phyloP scores from a whole-genome alignment of 2,329 filamentous ascomycete genomes.

The Botrytis medusae region DNA sequence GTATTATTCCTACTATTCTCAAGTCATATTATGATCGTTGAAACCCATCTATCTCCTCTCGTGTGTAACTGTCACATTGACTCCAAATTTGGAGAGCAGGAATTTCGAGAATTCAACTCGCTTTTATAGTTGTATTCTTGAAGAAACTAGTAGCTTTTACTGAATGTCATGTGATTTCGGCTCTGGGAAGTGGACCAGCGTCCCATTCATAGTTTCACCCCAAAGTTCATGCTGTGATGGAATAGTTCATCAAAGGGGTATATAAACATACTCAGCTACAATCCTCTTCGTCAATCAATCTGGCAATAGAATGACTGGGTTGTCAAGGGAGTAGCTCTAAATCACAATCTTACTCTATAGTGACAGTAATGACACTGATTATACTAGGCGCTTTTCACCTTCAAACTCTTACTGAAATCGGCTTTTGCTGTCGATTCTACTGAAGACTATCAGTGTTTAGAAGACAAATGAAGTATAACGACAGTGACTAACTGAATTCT shows the following conservation, averaged over 20 bases:
- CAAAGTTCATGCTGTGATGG: neutral
- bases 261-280: neutral
- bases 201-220: neutral
- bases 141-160: neutral
- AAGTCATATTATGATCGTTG: no score
- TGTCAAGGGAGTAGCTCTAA: no score
- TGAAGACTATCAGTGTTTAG: no score
- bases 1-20: no score
- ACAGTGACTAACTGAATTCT: no score
- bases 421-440: no score
- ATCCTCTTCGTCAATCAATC: neutral
- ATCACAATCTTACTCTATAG: no score
- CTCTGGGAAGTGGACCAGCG: neutral
- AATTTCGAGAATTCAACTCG: neutral
- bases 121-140: neutral
- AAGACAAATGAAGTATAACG: no score
- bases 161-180: neutral
- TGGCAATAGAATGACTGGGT: no score
- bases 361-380: no score
- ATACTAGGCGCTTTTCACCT: no score
- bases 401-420: no score
- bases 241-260: neutral
- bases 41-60: neutral
- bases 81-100: neutral
- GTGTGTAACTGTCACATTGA: accelerated